Conservation (phyloP, 2,329 filamentous ascomycete genomes). For the Fusarium hostae region DNA sequence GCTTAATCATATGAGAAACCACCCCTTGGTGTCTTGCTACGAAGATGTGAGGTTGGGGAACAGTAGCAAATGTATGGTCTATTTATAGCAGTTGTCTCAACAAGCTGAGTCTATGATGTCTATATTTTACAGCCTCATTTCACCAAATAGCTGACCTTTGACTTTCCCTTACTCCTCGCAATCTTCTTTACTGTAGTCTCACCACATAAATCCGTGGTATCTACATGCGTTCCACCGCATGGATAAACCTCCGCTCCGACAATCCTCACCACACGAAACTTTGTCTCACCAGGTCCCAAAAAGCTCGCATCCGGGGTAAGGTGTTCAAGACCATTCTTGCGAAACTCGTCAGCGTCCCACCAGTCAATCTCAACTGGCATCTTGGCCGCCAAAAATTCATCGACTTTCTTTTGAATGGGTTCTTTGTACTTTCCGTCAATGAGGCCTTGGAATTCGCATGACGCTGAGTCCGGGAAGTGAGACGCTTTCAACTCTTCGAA, state of each 20-base stretch:
- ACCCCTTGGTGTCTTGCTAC: neutral
- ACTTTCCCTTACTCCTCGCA: slow-evolving; percentile 40
- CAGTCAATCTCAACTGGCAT: slow-evolving; percentile 71
- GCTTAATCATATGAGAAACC: neutral
- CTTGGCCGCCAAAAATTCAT: slow-evolving; percentile 65
- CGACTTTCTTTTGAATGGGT: slow-evolving; percentile 68
- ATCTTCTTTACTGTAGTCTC: slow-evolving; percentile 75
- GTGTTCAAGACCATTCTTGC: slow-evolving; percentile 62
- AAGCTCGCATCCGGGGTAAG: slow-evolving; percentile 61
- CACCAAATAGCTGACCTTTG: slow-evolving; percentile 40
- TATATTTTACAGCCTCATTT: neutral
- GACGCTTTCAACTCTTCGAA: slow-evolving; percentile 77
- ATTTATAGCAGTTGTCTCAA: neutral
- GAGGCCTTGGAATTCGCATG: slow-evolving; percentile 73
- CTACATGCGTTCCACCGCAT: slow-evolving; percentile 80
- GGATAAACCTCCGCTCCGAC: slow-evolving; percentile 76
- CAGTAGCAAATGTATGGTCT: neutral
- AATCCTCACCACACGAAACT: slow-evolving; percentile 75
- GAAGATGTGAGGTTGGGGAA: accelerated
- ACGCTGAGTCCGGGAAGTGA: slow-evolving; percentile 75
- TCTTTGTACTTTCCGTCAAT: slow-evolving; percentile 73
- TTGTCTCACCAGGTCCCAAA: slow-evolving; percentile 52
- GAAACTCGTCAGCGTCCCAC: slow-evolving; percentile 73
- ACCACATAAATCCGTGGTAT: slow-evolving; percentile 67
- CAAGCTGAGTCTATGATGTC: neutral